Conservation (phyloP, 441 rosid species). For the Biscutella laevigata region DNA sequence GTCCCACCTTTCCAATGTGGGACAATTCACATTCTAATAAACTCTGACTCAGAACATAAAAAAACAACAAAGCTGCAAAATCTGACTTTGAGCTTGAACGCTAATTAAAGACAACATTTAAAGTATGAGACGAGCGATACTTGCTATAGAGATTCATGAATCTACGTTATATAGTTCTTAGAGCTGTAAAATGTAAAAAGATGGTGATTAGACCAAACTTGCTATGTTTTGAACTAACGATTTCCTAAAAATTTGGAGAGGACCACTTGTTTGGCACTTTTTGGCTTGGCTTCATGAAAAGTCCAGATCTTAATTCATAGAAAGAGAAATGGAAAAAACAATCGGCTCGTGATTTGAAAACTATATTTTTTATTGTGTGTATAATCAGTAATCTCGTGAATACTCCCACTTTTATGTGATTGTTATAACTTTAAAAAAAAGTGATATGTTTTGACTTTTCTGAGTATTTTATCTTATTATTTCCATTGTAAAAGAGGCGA, state of each 20-base stretch:
- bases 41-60: too few species aligned
- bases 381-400: slow-evolving; percentile 17
- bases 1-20: too few species aligned
- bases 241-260: slow-evolving; percentile 15
- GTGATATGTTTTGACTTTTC: slow-evolving; percentile 1
- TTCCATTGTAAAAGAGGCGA: too few species aligned
- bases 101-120: too few species aligned
- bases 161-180: background rate
- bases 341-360: slow-evolving; percentile 14
- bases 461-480: too few species aligned
- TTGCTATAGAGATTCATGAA: background rate
- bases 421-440: background rate
- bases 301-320: slow-evolving; percentile 21
- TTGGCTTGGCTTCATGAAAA: slow-evolving; percentile 13
- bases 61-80: too few species aligned
- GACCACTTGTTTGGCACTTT: slow-evolving; percentile 23
- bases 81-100: too few species aligned
- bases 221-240: background rate
- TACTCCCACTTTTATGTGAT: slow-evolving; percentile 14
- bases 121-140: slow-evolving; percentile 1
- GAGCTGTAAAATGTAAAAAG: background rate
- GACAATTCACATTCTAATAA: too few species aligned
- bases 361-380: background rate
- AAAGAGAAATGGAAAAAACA: slow-evolving; percentile 11
- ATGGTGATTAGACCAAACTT: slow-evolving; percentile 12